Conservation (phyloP, 2,329 filamentous ascomycete species). For the Colletotrichum liriopes region DNA sequence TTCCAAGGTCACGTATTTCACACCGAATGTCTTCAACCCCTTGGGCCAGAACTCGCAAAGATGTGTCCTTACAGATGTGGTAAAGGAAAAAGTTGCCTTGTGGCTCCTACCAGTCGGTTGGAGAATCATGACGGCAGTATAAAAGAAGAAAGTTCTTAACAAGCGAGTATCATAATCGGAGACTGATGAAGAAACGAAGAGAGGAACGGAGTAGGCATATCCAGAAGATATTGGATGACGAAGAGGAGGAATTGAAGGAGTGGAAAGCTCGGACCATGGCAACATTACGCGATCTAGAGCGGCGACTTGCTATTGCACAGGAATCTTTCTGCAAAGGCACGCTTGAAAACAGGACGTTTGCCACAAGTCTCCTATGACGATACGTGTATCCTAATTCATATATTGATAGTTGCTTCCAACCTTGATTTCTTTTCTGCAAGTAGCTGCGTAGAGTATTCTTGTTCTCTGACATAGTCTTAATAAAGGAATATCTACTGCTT, state of each 20-base stretch:
- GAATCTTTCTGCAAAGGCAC: too few species aligned
- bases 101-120: not conserved
- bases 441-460: too few species aligned
- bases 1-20: constrained; percentile 1
- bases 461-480: too few species aligned
- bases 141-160: not conserved
- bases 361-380: too few species aligned
- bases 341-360: too few species aligned
- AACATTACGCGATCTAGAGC: not conserved
- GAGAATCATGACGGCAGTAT: not conserved
- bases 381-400: too few species aligned
- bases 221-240: not conserved
- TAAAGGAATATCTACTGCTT: too few species aligned
- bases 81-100: not conserved
- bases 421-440: too few species aligned
- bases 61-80: not conserved
- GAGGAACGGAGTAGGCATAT: not conserved
- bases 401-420: too few species aligned
- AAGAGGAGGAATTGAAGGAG: not conserved
- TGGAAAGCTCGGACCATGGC: not conserved
- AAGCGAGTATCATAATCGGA: not conserved
- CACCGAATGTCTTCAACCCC: not conserved
- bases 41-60: not conserved
- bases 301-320: not conserved
- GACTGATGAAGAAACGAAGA: not conserved